These are phyloP conservation scores for Zopfochytrium polystomum DNA, from an alignment of 371 early-diverging fungal genomes.

Conservation along the genomic window DNA sequence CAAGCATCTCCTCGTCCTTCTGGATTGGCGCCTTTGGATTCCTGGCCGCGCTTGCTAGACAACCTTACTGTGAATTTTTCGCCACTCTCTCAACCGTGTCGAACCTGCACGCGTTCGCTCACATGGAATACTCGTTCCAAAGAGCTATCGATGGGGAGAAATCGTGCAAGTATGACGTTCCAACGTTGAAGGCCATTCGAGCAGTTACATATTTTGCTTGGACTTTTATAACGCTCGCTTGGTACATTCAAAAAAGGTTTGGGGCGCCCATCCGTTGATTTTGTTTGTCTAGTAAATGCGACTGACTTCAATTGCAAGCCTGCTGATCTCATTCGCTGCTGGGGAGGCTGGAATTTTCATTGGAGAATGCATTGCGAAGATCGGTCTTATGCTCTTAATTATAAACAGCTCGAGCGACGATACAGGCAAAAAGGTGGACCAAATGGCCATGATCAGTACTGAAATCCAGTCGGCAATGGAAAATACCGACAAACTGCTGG, in stretches of 20 bases:
- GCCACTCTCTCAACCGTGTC: slow-evolving; percentile 6
- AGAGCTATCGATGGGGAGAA: slow-evolving; percentile 26
- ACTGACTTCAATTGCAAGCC: background rate
- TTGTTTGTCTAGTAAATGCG: background rate
- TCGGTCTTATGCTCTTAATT: slow-evolving; percentile 31
- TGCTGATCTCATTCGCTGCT: slow-evolving; percentile 14
- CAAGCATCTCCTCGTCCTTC: slow-evolving; percentile 32
- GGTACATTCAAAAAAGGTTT: slow-evolving; percentile 21
- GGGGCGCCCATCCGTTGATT: background rate
- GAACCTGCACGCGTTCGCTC: slow-evolving; percentile 20
- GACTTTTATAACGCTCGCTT: slow-evolving; percentile 27
- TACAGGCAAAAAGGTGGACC: slow-evolving; percentile 25
- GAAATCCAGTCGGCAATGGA: slow-evolving; percentile 25
- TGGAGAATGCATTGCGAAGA: slow-evolving; percentile 35
- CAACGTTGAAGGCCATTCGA: slow-evolving; percentile 14
- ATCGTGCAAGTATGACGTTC: slow-evolving; percentile 17
- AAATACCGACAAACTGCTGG: slow-evolving; percentile 29
- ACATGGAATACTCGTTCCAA: slow-evolving; percentile 22
- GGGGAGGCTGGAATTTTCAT: slow-evolving; percentile 26
- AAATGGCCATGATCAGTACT: slow-evolving; percentile 23
- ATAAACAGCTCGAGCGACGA: slow-evolving; percentile 32
- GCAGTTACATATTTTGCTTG: slow-evolving; percentile 27
- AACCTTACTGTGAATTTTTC: slow-evolving; percentile 29
- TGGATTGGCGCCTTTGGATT: slow-evolving; percentile 33
- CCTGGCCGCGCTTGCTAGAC: slow-evolving; percentile 22